Evolutionary conservation across 2,329 filamentous ascomycete species (phyloP).

Genomic region (Graphilbum ipis-grandicollis): DNA sequence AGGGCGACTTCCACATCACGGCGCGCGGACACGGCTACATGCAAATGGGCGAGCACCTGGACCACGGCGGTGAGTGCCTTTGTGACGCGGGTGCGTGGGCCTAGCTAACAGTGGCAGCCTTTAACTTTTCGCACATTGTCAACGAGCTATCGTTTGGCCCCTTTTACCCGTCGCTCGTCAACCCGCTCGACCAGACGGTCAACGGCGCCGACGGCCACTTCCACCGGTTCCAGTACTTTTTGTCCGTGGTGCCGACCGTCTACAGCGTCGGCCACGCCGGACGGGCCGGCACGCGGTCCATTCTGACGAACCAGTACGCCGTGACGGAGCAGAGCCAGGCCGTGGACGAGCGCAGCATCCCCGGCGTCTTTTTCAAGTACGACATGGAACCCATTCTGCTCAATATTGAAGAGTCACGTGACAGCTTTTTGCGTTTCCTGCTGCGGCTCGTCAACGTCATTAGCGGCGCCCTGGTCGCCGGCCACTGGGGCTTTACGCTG

Average conservation of each 20-base stretch:
- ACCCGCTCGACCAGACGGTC: constrained; percentile 85
- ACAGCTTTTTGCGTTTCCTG: constrained; percentile 54
- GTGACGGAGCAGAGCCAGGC: constrained; percentile 73
- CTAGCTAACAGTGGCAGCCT: constrained; percentile 36
- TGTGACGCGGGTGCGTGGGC: neutral
- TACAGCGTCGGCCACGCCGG: constrained; percentile 48
- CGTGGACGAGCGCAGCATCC: constrained; percentile 54
- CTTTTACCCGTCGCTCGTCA: constrained; percentile 86
- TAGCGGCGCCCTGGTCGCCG: constrained; percentile 78
- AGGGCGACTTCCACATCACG: constrained; percentile 96
- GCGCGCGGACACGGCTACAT: constrained; percentile 89
- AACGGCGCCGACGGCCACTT: constrained; percentile 61
- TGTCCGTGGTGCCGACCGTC: constrained; percentile 85
- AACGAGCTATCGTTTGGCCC: constrained; percentile 91
- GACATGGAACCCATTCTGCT: constrained; percentile 93
- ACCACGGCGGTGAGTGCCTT: constrained; percentile 51
- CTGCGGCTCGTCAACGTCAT: constrained; percentile 82
- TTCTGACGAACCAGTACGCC: constrained; percentile 95
- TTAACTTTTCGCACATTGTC: constrained; percentile 97
- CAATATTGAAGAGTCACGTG: constrained; percentile 66
- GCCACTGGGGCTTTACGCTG: constrained; percentile 83
- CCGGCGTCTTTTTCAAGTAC: constrained; percentile 95
- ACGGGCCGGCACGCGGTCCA: constrained; percentile 30
- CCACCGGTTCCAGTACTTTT: constrained; percentile 95
- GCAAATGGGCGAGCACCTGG: constrained; percentile 61